Percentiles rank a stretch among this genome's conserved stretches.
These are phyloP conservation scores for Fusarium sp. DNA, from an alignment of 2,329 filamentous ascomycete species.

Conservation along the genomic window DNA sequence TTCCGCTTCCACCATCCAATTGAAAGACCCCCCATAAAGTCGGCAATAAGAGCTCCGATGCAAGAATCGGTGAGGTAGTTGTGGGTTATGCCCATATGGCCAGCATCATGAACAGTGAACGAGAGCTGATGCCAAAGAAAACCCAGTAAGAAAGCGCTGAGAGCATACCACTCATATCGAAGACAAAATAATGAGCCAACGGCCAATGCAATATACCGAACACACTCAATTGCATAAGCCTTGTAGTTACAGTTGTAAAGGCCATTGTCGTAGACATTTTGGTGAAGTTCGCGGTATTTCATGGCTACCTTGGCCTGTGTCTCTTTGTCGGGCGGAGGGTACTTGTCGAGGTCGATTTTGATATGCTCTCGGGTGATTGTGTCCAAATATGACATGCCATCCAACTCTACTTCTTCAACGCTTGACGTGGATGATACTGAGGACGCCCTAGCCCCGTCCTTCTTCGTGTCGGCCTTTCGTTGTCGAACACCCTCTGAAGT, in stretches of 20 bases:
- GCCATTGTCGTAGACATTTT: slow-evolving; percentile 78
- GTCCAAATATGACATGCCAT: slow-evolving; percentile 77
- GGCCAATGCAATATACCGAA: slow-evolving; percentile 77
- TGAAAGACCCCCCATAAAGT: slow-evolving; percentile 90
- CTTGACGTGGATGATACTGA: slow-evolving; percentile 73
- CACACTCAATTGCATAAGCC: slow-evolving; percentile 80
- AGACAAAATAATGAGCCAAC: slow-evolving; percentile 71
- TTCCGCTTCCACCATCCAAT: slow-evolving; percentile 97
- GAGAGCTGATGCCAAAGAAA: slow-evolving; percentile 94
- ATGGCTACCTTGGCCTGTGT: slow-evolving; percentile 82
- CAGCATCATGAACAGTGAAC: slow-evolving; percentile 94
- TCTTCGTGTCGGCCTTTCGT: slow-evolving; percentile 43
- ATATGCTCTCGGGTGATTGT: slow-evolving; percentile 81
- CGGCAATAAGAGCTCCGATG: slow-evolving; percentile 90
- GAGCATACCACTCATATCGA: slow-evolving; percentile 73
- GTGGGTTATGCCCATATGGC: slow-evolving; percentile 98
- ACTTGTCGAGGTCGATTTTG: slow-evolving; percentile 80
- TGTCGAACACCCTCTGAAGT: slow-evolving; percentile 47
- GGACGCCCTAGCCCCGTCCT: slow-evolving; percentile 53
- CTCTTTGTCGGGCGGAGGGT: slow-evolving; percentile 79
- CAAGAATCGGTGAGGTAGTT: slow-evolving; percentile 84
- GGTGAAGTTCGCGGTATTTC: slow-evolving; percentile 85
- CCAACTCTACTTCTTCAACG: slow-evolving; percentile 58
- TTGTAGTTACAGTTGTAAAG: slow-evolving; percentile 88
- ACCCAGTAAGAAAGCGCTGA: slow-evolving; percentile 81